phyloP scores from a whole-genome alignment of 2,329 filamentous ascomycete species.

The Aspergillus intermedius region DNA sequence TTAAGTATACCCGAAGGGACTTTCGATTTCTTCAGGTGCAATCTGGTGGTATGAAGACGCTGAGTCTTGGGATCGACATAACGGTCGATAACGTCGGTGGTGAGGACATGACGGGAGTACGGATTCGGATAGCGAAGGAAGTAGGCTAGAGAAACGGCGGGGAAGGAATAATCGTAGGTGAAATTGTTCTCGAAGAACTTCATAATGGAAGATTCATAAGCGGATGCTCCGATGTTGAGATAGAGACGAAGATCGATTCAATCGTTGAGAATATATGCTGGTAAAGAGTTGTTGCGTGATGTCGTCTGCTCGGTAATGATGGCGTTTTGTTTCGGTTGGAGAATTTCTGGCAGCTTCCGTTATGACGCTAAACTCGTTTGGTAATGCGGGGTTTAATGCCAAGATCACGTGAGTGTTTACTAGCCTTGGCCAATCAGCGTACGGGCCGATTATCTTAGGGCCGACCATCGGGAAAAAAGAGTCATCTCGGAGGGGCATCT shows the following conservation, averaged over 20 bases:
- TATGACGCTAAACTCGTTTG: slow-evolving; percentile 11
- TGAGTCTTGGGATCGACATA: slow-evolving; percentile 54
- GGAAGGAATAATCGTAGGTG: slow-evolving; percentile 59
- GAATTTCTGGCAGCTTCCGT: slow-evolving; percentile 16
- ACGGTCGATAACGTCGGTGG: slow-evolving; percentile 60
- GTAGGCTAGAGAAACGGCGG: slow-evolving; percentile 60
- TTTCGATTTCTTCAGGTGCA: slow-evolving; percentile 59
- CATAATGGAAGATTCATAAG: slow-evolving; percentile 34
- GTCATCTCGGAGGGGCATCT: not conserved
- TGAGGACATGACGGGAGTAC: slow-evolving; percentile 59
- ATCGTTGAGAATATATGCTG: slow-evolving; percentile 1
- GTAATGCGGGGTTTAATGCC: slow-evolving; percentile 15
- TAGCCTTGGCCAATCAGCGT: not conserved
- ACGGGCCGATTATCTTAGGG: not conserved
- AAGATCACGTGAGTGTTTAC: slow-evolving; percentile 7
- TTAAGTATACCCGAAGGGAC: slow-evolving; percentile 56
- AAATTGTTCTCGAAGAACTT: slow-evolving; percentile 51
- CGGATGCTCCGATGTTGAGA: not conserved
- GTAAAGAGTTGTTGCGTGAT: slow-evolving; percentile 2
- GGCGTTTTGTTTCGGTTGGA: slow-evolving; percentile 6
- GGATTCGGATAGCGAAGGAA: slow-evolving; percentile 64
- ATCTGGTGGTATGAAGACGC: slow-evolving; percentile 54
- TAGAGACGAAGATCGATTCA: not conserved
- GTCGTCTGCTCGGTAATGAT: slow-evolving; percentile 3
- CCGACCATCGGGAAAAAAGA: not conserved